Base-by-base conservation (phyloP, 495 filamentous ascomycete genomes). In the Parachaetomium inaequale region DNA sequence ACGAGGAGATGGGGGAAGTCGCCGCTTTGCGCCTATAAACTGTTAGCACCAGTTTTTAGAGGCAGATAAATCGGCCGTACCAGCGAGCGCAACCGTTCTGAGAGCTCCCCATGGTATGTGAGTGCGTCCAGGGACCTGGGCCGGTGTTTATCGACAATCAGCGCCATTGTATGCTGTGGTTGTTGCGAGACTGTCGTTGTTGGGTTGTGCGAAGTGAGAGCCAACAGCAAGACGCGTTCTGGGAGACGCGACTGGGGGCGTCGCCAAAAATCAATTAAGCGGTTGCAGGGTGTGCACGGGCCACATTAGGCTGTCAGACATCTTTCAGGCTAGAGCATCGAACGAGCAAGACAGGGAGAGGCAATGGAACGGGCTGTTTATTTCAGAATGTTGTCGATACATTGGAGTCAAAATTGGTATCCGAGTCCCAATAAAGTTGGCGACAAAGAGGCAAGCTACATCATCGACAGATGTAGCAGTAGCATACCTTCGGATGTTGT, bases 1-100 rank as follows among this genome's bases (percentile, higher is more conserved):
- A 98, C 87, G 62, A 98, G 88, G 38, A 98, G 86, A 74, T 98
- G 95, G 57, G 94, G 94, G 69, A 98, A 98, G 73, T 98, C 94
- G 61, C 92, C 92, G 76, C 87, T 92, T 85, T 96, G 90, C 8
- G 94, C 94, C 93, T 97, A 66, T 42, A 58, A 7, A 55, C 23
- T 40, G 66, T 68, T 14, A 71, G 58, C 40, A 42, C 60, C 28
- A 32, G 64, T 17, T 15, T 2, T 46, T 4, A 4, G 2, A 32
- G 21, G 12, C 4, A 26, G 58, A 31, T 21, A 34, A 25, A 40
- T 57, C n/a, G 49, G 26, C 63, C 84, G 70, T 85, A 96, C 93
- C 62, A 98, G 82, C 12, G 95, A 91, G 58, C 84, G 88, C 47
- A 98, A 84, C 34, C 94, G 87, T 36, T 87, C 86, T 12, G 95